These are phyloP conservation scores for Berkeleyomyces basicola DNA, from an alignment of 2,329 filamentous ascomycete species.

Conservation along the genomic window DNA sequence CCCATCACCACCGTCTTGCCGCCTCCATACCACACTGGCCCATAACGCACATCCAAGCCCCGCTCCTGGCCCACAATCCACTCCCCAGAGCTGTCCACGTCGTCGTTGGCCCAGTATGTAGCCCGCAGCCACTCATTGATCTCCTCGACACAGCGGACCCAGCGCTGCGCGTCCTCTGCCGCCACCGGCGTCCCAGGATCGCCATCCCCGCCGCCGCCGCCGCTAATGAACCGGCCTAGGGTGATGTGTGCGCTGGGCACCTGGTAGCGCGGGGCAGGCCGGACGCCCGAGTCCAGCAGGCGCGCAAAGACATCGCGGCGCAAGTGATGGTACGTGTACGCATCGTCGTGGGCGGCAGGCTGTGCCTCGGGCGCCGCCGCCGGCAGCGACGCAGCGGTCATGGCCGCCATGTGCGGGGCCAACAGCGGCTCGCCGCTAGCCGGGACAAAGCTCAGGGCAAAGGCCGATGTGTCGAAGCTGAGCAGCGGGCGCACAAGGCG, in stretches of 20 bases:
- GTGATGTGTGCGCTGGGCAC: slow-evolving; percentile 85
- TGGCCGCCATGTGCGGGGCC: not conserved
- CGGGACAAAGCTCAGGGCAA: slow-evolving; percentile 77
- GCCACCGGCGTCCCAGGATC: too few relatives aligned
- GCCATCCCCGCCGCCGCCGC: not conserved
- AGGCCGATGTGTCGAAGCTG: slow-evolving; percentile 68
- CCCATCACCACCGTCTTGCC: slow-evolving; percentile 52
- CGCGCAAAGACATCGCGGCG: slow-evolving; percentile 58
- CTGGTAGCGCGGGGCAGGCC: slow-evolving; percentile 51
- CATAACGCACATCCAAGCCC: slow-evolving; percentile 60
- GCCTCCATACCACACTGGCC: slow-evolving; percentile 73
- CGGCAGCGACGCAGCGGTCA: slow-evolving; percentile 13
- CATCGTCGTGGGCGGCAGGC: slow-evolving; percentile 34
- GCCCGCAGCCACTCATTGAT: slow-evolving; percentile 56
- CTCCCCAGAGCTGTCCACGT: slow-evolving; percentile 54
- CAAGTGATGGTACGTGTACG: slow-evolving; percentile 81
- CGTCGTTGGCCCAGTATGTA: slow-evolving; percentile 24
- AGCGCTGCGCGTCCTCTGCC: slow-evolving; percentile 45
- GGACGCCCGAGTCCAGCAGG: slow-evolving; percentile 44
- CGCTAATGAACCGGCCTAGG: slow-evolving; percentile 55
- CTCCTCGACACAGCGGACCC: slow-evolving; percentile 54
- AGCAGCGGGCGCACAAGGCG: slow-evolving; percentile 69
- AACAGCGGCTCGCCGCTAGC: slow-evolving; percentile 42
- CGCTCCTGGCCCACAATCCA: slow-evolving; percentile 81
- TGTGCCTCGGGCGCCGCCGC: too few relatives aligned